Percentiles rank a stretch among this genome's conserved stretches.
These are phyloP conservation scores for Cyclotella kingstonii DNA, from an alignment of 108 stramenopile species.

Conservation along the genomic window DNA sequence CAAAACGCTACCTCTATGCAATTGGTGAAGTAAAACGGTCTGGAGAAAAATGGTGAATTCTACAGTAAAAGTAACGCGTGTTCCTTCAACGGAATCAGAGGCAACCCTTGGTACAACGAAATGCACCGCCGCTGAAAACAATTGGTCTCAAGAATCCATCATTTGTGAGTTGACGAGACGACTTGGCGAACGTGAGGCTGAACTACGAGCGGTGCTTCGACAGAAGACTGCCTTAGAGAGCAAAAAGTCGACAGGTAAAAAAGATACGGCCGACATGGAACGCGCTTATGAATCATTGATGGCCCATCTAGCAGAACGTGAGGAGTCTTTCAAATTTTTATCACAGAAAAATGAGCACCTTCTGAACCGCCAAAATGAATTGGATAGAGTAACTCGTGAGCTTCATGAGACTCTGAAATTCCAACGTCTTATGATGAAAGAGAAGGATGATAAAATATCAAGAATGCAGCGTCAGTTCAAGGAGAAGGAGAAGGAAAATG, in stretches of 20 bases:
- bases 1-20: background rate
- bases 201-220: constrained; percentile 4
- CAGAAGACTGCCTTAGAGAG: constrained; percentile 1
- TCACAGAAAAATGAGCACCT: constrained; percentile 4
- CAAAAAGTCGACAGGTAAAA: background rate
- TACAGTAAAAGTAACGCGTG: background rate
- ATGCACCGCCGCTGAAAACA: background rate
- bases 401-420: constrained; percentile 10
- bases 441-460: constrained; percentile 1
- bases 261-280: background rate
- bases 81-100: constrained; percentile 2
- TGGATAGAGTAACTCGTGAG: constrained; percentile 7
- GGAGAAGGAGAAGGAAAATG: background rate
- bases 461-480: constrained; percentile 4
- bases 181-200: constrained; percentile 9
- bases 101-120: background rate
- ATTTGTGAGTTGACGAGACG: constrained; percentile 13
- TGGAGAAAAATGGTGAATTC: background rate
- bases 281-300: constrained; percentile 15
- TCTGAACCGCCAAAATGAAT: constrained; percentile 5
- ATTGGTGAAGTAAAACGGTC: background rate
- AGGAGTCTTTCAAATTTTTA: background rate
- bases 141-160: constrained; percentile 10
- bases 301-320: constrained; percentile 15
- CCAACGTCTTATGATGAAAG: constrained; percentile 2